Percentiles rank a stretch among this genome's conserved stretches.
phyloP scores from a whole-genome alignment of 2,329 filamentous ascomycete species.

The Aspergillus japonicus region DNA sequence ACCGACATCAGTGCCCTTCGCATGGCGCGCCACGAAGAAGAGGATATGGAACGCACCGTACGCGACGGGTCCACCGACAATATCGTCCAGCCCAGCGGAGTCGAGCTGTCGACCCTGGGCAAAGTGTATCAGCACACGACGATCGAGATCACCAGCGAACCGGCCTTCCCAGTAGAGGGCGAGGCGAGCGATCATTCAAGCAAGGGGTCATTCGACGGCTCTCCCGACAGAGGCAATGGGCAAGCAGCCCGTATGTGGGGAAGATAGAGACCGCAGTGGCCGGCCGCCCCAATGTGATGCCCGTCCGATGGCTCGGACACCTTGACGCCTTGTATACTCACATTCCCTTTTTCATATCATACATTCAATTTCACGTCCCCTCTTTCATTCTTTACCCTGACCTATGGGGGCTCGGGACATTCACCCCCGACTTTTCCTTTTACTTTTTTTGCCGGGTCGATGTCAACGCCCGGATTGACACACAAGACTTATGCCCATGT shows the following conservation, averaged over 20 bases:
- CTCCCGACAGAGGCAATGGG: slow-evolving; percentile 10
- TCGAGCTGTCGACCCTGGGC: slow-evolving; percentile 35
- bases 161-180: slow-evolving; percentile 28
- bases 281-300: no score
- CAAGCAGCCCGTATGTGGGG: slow-evolving; percentile 24
- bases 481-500: background rate
- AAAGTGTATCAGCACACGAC: slow-evolving; percentile 47
- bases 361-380: background rate
- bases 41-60: slow-evolving; percentile 27
- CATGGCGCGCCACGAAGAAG: slow-evolving; percentile 17
- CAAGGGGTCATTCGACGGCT: slow-evolving; percentile 22
- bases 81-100: slow-evolving; percentile 35
- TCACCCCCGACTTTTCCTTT: background rate
- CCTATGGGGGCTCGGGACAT: background rate
- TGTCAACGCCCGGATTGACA: background rate
- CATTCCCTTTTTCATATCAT: background rate
- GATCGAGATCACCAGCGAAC: slow-evolving; percentile 43
- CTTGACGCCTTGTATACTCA: background rate
- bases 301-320: background rate
- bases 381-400: background rate
- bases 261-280: slow-evolving; percentile 15
- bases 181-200: slow-evolving; percentile 29
- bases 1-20: slow-evolving; percentile 24
- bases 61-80: slow-evolving; percentile 49
- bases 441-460: no score